Percentiles rank a stretch among this genome's conserved stretches.
Conservation (phyloP, 2,329 filamentous ascomycete species). For the Penicillium sp. region DNA sequence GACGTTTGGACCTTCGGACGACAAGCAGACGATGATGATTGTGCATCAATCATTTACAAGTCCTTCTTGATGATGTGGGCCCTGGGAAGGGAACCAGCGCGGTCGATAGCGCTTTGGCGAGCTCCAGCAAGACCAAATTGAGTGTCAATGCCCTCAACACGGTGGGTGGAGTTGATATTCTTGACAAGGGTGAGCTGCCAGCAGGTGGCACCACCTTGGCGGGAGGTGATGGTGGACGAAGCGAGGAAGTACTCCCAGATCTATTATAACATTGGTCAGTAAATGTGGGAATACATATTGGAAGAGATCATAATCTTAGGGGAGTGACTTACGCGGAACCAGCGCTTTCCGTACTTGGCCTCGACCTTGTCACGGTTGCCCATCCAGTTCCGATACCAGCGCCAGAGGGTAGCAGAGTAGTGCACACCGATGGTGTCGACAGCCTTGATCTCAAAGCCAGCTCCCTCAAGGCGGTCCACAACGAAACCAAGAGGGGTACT, state of each 20-base stretch:
- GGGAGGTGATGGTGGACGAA: constrained; percentile 77
- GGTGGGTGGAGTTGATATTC: constrained; percentile 85
- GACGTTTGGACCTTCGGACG: neutral
- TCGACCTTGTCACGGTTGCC: constrained; percentile 88
- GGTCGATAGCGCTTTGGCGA: constrained; percentile 49
- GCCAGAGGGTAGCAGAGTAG: constrained; percentile 94
- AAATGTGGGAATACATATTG: neutral
- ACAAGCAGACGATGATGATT: neutral
- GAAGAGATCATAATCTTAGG: neutral
- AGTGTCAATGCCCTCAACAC: constrained; percentile 68
- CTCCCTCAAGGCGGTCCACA: constrained; percentile 77
- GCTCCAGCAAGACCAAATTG: constrained; percentile 71
- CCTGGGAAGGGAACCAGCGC: constrained; percentile 36
- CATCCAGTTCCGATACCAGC: constrained; percentile 99
- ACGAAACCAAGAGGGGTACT: constrained; percentile 90
- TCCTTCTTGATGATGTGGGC: constrained; percentile 37
- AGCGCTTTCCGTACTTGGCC: constrained; percentile 91
- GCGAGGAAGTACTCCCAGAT: constrained; percentile 93
- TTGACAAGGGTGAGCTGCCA: constrained; percentile 85
- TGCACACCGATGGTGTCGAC: constrained; percentile 94
- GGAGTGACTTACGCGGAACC: constrained; percentile 64
- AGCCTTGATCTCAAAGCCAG: constrained; percentile 86
- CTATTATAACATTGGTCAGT: neutral
- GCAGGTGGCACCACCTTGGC: constrained; percentile 80
- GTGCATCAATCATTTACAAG: constrained; percentile 15